Percentiles rank a stretch among this genome's conserved stretches.
Evolutionary conservation across 1,284 basidiomycete species (phyloP).

Genomic region (Irpex sp.): DNA sequence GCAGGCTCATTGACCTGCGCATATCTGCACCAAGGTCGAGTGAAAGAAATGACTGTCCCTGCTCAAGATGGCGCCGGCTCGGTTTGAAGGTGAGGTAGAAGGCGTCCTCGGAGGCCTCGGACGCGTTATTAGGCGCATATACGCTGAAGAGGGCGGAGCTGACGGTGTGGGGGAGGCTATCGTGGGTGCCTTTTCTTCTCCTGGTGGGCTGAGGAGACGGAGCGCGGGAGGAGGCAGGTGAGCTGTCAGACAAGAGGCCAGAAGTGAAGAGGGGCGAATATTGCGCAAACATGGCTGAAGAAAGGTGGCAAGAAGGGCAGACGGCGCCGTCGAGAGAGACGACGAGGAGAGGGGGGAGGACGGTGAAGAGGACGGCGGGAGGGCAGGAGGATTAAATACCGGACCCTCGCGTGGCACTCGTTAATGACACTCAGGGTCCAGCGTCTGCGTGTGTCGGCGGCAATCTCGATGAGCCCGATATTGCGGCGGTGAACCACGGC

Average conservation of each 20-base stretch:
- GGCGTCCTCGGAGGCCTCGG: constrained; percentile 12
- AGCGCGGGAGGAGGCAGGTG: constrained; percentile 26
- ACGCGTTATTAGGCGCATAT: constrained; percentile 12
- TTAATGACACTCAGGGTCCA: not conserved
- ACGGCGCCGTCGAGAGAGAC: not conserved
- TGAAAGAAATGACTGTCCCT: constrained; percentile 43
- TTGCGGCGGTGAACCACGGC: not conserved
- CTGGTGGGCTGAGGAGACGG: constrained; percentile 31
- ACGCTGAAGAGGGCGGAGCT: constrained; percentile 22
- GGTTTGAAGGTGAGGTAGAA: constrained; percentile 25
- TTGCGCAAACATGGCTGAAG: constrained; percentile 23
- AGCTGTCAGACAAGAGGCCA: constrained; percentile 37
- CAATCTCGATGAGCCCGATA: not conserved
- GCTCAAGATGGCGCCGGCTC: constrained; percentile 23
- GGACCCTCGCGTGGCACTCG: not conserved
- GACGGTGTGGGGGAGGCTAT: constrained; percentile 39
- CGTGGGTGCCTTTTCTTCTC: constrained; percentile 18
- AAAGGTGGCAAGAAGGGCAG: not conserved
- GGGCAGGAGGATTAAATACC: not conserved
- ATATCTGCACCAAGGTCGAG: constrained; percentile 52
- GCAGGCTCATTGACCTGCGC: constrained; percentile 37
- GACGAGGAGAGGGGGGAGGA: constrained; percentile 6
- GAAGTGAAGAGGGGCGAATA: constrained; percentile 60
- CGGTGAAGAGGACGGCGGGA: not conserved
- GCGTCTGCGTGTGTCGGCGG: not conserved